Conservation (phyloP, 805 yeast genomes). For the Sungouiella thailandica region DNA sequence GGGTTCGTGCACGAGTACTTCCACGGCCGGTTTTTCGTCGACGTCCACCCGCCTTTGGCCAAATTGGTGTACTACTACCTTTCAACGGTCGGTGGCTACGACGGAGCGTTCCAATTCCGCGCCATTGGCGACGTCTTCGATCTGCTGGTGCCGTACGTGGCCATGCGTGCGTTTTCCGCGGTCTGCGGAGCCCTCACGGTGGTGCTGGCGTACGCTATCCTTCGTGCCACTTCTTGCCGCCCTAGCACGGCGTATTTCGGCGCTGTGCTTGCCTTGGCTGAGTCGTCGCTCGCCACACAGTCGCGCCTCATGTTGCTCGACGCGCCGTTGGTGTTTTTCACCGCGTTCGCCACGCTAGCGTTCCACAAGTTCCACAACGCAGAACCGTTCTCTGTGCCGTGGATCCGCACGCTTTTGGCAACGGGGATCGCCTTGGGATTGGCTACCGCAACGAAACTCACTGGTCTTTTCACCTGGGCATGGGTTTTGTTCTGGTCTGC, state of each 20-base stretch:
- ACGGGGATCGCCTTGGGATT: slow-evolving; percentile 51
- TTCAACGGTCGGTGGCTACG: slow-evolving; percentile 48
- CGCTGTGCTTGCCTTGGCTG: slow-evolving; percentile 49
- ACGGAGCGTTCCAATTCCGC: slow-evolving; percentile 35
- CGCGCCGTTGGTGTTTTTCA: slow-evolving; percentile 39
- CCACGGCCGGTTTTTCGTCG: slow-evolving; percentile 59
- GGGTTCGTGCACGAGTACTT: slow-evolving; percentile 40
- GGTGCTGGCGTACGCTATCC: slow-evolving; percentile 47
- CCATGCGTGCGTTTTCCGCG: slow-evolving; percentile 56
- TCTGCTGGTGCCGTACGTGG: slow-evolving; percentile 40
- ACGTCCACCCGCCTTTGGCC: slow-evolving; percentile 69
- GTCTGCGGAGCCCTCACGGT: slow-evolving; percentile 50
- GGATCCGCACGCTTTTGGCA: slow-evolving; percentile 48
- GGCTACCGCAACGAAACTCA: slow-evolving; percentile 60
- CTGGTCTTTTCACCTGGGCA: slow-evolving; percentile 60
- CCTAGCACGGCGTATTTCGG: slow-evolving; percentile 47
- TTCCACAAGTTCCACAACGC: slow-evolving; percentile 46
- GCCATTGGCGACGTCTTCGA: slow-evolving; percentile 39
- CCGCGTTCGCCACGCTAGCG: slow-evolving; percentile 46
- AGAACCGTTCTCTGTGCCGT: slow-evolving; percentile 41
- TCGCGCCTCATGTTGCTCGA: slow-evolving; percentile 47
- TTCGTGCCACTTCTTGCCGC: slow-evolving; percentile 54
- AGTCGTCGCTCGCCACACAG: slow-evolving; percentile 60
- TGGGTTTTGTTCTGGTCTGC: slow-evolving; percentile 55
- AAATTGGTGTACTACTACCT: slow-evolving; percentile 54